Base-by-base conservation (phyloP, 371 early-diverging fungal genomes). In the Quaeritorhiza haematococci region DNA sequence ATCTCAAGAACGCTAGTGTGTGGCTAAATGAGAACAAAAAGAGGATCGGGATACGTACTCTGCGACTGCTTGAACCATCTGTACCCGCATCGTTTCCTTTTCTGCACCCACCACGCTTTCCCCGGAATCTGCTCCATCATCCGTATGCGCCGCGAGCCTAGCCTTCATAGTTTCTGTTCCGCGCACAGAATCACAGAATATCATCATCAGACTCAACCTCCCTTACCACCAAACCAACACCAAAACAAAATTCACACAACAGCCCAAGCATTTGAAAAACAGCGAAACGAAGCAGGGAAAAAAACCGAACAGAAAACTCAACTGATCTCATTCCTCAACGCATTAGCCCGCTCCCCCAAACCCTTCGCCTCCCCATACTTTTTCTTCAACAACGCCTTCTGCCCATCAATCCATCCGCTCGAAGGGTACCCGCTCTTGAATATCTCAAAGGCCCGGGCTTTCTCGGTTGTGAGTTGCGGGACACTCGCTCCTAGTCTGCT, bases 361-460 rank as follows among this genome's bases (percentile, higher is more conserved):
- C 34, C 48, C 52, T 76, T 81, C 1, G 80, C 82, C 24, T 74
- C 68, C 3, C 58, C 61, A 47, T 80, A 80, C 51, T 79, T 76
- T 3, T n/a, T 45, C 58, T 76, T 78, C 28, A 82, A 55, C n/a
- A 62, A 23, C 3, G 45, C 29, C 59, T 80, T 82, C 49, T 79
- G 80, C 0, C 62, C 65, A 3, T 80, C 78, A 44, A 82, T 80
- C 74, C 70, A 76, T 15, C 30, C 55, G 4, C 71, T 55, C 3
- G 70, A 61, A 28, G 75, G 74, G 54, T 82, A 79, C 1, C 64
- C 67, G 17, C 35, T 10, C 30, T 67, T 67, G 58, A 81, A 81
- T 13, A 64, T 62, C 58, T 78, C 77, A 54, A 79, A 75, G 26
- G 74, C 72, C 42, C 65, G 68, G 17, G 75, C 74, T 46, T 75